These are phyloP conservation scores for Mortierella claussenii DNA, from an alignment of 192 early-diverging fungal species.

Conservation along the genomic window DNA sequence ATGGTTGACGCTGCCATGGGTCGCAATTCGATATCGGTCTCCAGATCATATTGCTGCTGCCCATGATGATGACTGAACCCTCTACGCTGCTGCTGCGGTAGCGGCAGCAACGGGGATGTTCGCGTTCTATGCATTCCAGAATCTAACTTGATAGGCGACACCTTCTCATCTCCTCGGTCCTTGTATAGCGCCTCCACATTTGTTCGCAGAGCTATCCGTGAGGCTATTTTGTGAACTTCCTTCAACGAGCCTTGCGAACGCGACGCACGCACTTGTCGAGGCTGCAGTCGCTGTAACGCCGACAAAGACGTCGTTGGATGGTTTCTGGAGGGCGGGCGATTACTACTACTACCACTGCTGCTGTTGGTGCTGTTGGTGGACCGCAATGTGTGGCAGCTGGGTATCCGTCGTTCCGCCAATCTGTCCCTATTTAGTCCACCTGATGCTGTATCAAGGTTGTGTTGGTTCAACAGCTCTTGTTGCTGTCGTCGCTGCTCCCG, in stretches of 20 bases:
- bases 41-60: not conserved
- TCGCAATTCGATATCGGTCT: constrained; percentile 10
- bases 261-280: not conserved
- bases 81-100: not conserved
- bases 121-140: no score
- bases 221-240: constrained; percentile 23
- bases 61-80: not conserved
- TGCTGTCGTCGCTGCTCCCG: constrained; percentile 12
- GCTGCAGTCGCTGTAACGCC: not conserved
- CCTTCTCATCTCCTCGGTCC: not conserved
- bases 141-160: not conserved
- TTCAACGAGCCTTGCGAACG: constrained; percentile 32
- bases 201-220: constrained; percentile 16
- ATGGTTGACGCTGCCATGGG: no score
- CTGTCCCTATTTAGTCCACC: not conserved
- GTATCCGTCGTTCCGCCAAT: not conserved
- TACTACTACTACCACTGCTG: no score
- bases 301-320: not conserved
- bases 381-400: not conserved
- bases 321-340: not conserved
- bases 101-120: no score
- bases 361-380: not conserved
- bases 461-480: not conserved
- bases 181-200: constrained; percentile 4
- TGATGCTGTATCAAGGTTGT: not conserved